Evolutionary conservation across 345 rosid species (phyloP), one percentile per base, ranked within the genome.

Genomic region (Pelargonium nanum): DNA sequence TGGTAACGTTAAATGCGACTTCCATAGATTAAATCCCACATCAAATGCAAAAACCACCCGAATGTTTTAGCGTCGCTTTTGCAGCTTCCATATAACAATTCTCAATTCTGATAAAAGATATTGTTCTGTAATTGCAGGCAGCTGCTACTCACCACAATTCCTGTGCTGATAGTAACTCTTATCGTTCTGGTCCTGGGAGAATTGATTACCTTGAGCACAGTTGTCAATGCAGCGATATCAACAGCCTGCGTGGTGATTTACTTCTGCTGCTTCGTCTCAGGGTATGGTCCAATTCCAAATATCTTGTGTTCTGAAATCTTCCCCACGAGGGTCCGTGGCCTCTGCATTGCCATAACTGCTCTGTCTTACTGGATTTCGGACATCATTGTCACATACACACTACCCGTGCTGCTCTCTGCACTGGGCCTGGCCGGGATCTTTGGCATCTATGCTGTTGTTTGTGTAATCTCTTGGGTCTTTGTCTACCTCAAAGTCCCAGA

Each of bases 301-400:
- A 89, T 93, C 63, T 91, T 93, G 20, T 93, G 99, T 69, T 86
- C 99, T 1, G 99, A 93, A 75, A 93, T 93, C 73, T 93, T 93
- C 81, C 99, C 99, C 0, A 93, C 97, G 13, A 81, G 96, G 66
- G 96, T 93, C 56, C 94, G 99, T 10, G 99, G 99, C 48, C 89
- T 93, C 52, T 93, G 99, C 79, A 93, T 93, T 17, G 96, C 99
- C 53, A 89, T 87, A 10, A 87, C 96, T 50, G 85, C 96, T n/a
- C 56, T 93, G 54, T 94, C 78, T 32, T 89, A 76, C 82, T 93
- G 99, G 99, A 75, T 85, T 0, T 65, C 77, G 9, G 96, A 93
- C 77, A 93, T 93, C 72, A 81, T 87, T 20, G 92, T 93, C 58
- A 89, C 97, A 17, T 93, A 93, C 75, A 72, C 94, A 2, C 83